A percentile compares a stretch with the other conserved stretches of the same genome.
Conservation (phyloP, 352 stramenopile species). For the Pythium scleroteichum region DNA sequence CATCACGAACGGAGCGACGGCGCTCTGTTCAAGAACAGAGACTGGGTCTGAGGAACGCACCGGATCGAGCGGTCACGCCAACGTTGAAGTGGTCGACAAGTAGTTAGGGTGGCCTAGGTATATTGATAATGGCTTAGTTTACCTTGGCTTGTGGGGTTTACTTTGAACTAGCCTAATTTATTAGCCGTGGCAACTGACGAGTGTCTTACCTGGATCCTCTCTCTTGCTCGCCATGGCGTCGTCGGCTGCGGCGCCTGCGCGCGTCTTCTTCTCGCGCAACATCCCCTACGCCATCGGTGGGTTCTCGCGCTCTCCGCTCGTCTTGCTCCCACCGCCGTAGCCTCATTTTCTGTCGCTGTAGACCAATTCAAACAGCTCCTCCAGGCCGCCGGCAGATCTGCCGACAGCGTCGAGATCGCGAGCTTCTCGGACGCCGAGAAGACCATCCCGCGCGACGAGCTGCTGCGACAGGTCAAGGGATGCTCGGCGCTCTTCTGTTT, state of each 20-base stretch:
- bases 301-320: not conserved
- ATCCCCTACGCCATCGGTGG: conserved; percentile 69
- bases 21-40: too few relatives aligned
- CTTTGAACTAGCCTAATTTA: too few relatives aligned
- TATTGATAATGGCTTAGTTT: too few relatives aligned
- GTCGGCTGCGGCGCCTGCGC: conserved; percentile 59
- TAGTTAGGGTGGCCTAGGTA: too few relatives aligned
- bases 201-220: not conserved
- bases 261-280: conserved; percentile 74
- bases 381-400: conserved; percentile 1
- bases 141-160: too few relatives aligned
- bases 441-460: conserved; percentile 30
- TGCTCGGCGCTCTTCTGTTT: conserved; percentile 45
- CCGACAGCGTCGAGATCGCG: conserved; percentile 7
- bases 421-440: conserved; percentile 26
- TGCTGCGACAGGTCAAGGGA: conserved; percentile 33
- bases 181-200: too few relatives aligned
- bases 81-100: too few relatives aligned
- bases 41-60: too few relatives aligned
- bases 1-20: too few relatives aligned
- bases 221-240: conserved; percentile 2
- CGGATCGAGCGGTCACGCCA: too few relatives aligned
- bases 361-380: conserved; percentile 21
- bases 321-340: not conserved
- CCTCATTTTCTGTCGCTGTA: not conserved